Percentiles rank a stretch among this genome's conserved stretches.
Conservation (phyloP, 2,329 filamentous ascomycete species). For the Parastagonospora avenae region DNA sequence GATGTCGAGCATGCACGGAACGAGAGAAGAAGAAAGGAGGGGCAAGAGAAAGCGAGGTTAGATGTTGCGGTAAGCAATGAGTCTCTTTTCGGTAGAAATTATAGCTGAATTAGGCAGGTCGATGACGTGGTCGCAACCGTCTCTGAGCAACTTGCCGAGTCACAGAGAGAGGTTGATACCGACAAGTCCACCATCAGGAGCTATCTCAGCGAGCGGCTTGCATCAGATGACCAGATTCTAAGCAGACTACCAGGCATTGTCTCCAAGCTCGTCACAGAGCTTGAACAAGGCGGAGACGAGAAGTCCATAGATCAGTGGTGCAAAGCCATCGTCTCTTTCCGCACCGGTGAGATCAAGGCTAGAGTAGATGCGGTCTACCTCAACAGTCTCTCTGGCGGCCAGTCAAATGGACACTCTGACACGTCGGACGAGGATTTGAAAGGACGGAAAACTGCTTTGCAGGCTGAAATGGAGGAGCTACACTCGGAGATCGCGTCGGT, state of each 20-base stretch:
- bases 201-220: constrained; percentile 57
- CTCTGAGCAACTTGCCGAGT: constrained; percentile 43
- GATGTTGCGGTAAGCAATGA: constrained; percentile 43
- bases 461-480: constrained; percentile 71
- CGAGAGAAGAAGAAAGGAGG: constrained; percentile 44
- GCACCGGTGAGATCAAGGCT: constrained; percentile 49
- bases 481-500: constrained; percentile 72
- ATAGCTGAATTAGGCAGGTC: constrained; percentile 19
- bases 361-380: constrained; percentile 60
- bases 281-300: constrained; percentile 58
- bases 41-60: constrained; percentile 50
- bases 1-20: constrained; percentile 45
- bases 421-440: constrained; percentile 51
- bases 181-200: constrained; percentile 55
- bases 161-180: constrained; percentile 56
- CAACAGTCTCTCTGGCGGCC: constrained; percentile 39
- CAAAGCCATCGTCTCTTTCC: constrained; percentile 48
- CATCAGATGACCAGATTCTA: constrained; percentile 69
- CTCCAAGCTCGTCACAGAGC: constrained; percentile 59
- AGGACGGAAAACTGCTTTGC: constrained; percentile 59
- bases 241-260: constrained; percentile 70
- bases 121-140: constrained; percentile 38
- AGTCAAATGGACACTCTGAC: constrained; percentile 9
- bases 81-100: not conserved
- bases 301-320: constrained; percentile 62